Percentiles rank a stretch among this genome's conserved stretches.
These are phyloP conservation scores for Peziza echinospora DNA, from an alignment of 495 filamentous ascomycete genomes.

Conservation along the genomic window DNA sequence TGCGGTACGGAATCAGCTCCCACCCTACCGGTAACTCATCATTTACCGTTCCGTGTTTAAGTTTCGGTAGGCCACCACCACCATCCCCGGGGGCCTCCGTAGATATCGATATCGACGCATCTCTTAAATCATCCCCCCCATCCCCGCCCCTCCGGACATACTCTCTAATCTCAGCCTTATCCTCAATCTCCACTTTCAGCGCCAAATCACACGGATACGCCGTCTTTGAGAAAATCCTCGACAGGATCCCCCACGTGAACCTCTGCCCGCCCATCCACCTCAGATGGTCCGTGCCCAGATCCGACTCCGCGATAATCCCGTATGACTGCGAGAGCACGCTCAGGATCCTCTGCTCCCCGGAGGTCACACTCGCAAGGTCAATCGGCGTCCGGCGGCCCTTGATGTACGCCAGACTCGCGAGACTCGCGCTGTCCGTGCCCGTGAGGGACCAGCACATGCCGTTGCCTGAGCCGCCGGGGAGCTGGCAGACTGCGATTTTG, in stretches of 20 bases:
- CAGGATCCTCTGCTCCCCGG: conserved; percentile 45
- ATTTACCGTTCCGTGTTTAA: conserved; percentile 57
- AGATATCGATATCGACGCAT: too few relatives aligned
- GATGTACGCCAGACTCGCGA: conserved; percentile 59
- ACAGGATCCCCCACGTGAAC: conserved; percentile 66
- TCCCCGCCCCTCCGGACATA: conserved; percentile 38
- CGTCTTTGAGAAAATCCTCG: conserved; percentile 45
- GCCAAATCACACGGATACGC: conserved; percentile 79
- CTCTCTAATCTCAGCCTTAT: conserved; percentile 51
- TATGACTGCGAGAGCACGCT: conserved; percentile 84
- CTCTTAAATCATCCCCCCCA: conserved; percentile 12
- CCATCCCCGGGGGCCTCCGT: conserved; percentile 8
- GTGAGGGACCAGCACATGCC: conserved; percentile 80
- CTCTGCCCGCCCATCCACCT: conserved; percentile 76
- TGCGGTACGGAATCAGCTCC: conserved; percentile 46
- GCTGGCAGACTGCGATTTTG: conserved; percentile 65
- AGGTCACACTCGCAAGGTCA: conserved; percentile 73
- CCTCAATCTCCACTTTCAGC: conserved; percentile 46
- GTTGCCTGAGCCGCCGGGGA: conserved; percentile 86
- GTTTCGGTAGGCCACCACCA: conserved; percentile 38
- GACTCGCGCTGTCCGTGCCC: conserved; percentile 51
- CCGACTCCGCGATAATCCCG: conserved; percentile 73
- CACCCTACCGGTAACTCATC: conserved; percentile 57
- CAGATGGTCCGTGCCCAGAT: conserved; percentile 72
- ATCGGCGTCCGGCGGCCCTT: conserved; percentile 66